phyloP scores from a whole-genome alignment of 1,284 basidiomycete species.

The Ceratobasidium theobromae region DNA sequence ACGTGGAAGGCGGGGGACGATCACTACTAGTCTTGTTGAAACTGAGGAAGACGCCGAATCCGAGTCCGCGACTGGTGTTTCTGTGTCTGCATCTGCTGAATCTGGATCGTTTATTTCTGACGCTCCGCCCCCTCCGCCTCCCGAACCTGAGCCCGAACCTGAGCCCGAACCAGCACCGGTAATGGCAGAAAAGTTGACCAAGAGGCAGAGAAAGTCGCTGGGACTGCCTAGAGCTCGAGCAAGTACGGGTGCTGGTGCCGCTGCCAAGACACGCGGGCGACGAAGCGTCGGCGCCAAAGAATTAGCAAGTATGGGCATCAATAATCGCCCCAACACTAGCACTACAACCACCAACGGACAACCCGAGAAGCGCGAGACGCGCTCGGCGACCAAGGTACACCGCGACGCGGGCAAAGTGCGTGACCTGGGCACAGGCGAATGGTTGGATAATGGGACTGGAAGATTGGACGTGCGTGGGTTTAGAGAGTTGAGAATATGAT shows the following conservation, averaged over 20 bases:
- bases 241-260: too few relatives aligned
- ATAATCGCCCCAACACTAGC: neutral
- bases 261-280: slow-evolving; percentile 41
- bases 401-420: slow-evolving; percentile 37
- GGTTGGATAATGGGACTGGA: slow-evolving; percentile 70
- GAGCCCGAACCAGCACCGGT: slow-evolving; percentile 42
- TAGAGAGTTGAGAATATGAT: slow-evolving; percentile 73
- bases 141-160: slow-evolving; percentile 34
- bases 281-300: slow-evolving; percentile 54
- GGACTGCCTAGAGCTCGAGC: slow-evolving; percentile 57
- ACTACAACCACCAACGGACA: neutral
- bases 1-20: neutral
- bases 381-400: slow-evolving; percentile 20
- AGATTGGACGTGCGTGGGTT: slow-evolving; percentile 77
- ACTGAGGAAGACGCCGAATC: slow-evolving; percentile 43
- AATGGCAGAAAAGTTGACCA: too few relatives aligned
- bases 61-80: slow-evolving; percentile 35
- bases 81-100: slow-evolving; percentile 33
- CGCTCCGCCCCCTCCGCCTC: slow-evolving; percentile 43
- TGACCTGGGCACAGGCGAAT: slow-evolving; percentile 48
- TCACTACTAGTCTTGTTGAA: slow-evolving; percentile 42
- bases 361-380: slow-evolving; percentile 1
- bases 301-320: slow-evolving; percentile 57
- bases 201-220: slow-evolving; percentile 64
- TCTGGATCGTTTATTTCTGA: slow-evolving; percentile 41